These are phyloP conservation scores for Cucumis hystrix DNA, from an alignment of 306 rosid genomes.

Conservation along the genomic window DNA sequence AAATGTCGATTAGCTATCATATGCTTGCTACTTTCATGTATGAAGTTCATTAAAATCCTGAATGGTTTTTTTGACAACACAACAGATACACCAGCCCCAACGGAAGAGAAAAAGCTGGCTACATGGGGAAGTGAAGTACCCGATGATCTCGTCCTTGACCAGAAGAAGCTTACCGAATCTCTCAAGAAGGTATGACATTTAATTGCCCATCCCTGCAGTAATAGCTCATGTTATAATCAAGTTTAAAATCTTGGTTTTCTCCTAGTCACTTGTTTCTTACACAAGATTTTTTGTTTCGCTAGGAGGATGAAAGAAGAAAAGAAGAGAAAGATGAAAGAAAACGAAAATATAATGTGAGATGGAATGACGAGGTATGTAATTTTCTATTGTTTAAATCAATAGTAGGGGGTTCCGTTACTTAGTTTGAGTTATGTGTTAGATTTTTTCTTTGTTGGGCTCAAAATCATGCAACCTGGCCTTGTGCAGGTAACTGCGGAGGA, in stretches of 20 bases:
- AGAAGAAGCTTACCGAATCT: slow-evolving; percentile 36
- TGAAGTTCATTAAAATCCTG: not conserved
- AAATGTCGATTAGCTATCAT: no score
- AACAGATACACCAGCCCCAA: slow-evolving; percentile 28
- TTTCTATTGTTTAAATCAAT: not conserved
- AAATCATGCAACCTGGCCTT: not conserved
- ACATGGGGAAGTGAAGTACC: slow-evolving; percentile 69
- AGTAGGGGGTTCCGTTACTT: not conserved
- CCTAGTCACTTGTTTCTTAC: not conserved
- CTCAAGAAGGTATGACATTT: slow-evolving; percentile 32
- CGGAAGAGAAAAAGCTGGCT: slow-evolving; percentile 45
- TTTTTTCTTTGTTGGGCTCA: not conserved
- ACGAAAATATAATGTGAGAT: slow-evolving; percentile 38
- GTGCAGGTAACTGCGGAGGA: slow-evolving; percentile 35
- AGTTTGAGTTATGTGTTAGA: no score
- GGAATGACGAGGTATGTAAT: slow-evolving; percentile 34
- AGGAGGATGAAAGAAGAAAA: slow-evolving; percentile 44
- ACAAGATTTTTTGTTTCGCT: not conserved
- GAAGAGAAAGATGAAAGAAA: slow-evolving; percentile 62
- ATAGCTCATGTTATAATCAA: not conserved
- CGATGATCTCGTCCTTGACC: slow-evolving; percentile 37
- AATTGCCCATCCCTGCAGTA: not conserved
- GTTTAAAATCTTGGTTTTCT: not conserved
- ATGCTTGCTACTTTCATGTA: not conserved
- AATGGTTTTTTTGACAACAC: not conserved